phyloP scores from a whole-genome alignment of 192 early-diverging fungal species.

The Linnemannia zychae region DNA sequence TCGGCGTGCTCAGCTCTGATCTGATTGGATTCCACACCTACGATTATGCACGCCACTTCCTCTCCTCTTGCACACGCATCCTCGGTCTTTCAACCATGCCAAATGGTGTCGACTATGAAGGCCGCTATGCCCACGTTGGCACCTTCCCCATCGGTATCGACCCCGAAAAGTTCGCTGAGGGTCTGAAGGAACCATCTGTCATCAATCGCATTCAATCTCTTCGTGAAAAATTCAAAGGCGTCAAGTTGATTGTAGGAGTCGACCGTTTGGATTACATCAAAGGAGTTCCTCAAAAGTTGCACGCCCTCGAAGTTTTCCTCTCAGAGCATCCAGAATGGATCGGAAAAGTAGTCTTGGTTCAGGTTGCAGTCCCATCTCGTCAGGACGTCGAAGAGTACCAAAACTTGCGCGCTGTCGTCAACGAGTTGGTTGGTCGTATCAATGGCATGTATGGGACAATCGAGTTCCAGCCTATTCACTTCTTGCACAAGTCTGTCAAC shows the following conservation, averaged over 20 bases:
- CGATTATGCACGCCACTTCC: constrained; percentile 98
- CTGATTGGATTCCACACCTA: constrained; percentile 99
- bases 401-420: constrained; percentile 92
- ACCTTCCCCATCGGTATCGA: constrained; percentile 99
- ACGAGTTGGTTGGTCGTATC: constrained; percentile 98
- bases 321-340: constrained; percentile 90
- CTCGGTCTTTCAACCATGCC: constrained; percentile 94
- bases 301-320: constrained; percentile 95
- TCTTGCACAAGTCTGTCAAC: constrained; percentile 95
- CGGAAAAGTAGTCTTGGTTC: constrained; percentile 94
- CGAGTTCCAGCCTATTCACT: constrained; percentile 99
- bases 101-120: constrained; percentile 94
- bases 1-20: constrained; percentile 93
- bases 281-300: constrained; percentile 99
- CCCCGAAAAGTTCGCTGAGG: constrained; percentile 92
- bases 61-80: constrained; percentile 97
- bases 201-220: constrained; percentile 82
- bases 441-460: constrained; percentile 97
- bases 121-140: constrained; percentile 93
- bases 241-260: constrained; percentile 95
- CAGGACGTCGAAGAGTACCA: constrained; percentile 99
- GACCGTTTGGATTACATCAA: constrained; percentile 99
- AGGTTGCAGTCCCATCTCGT: constrained; percentile 98
- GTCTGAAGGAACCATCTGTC: constrained; percentile 78
- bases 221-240: constrained; percentile 87